phyloP scores from a whole-genome alignment of 2,329 filamentous ascomycete genomes.

The Colletotrichum filicis region DNA sequence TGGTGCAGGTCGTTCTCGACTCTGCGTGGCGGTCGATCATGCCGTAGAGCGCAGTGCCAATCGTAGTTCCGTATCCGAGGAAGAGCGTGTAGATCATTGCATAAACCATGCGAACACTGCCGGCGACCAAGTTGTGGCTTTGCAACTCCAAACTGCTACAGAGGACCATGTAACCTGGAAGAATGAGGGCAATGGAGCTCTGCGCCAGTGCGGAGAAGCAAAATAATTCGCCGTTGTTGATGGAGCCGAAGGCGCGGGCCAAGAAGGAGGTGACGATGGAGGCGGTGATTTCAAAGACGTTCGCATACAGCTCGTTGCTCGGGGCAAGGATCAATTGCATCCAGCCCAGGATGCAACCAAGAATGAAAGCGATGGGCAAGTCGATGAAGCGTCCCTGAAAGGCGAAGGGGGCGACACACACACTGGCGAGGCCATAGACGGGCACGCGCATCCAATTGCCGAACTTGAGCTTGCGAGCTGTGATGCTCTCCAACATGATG shows the following conservation, averaged over 20 bases:
- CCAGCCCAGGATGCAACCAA: conserved; percentile 79
- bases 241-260: conserved; percentile 75
- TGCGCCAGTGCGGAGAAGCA: conserved; percentile 80
- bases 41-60: conserved; percentile 69
- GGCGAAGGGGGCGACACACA: conserved; percentile 81
- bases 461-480: conserved; percentile 57
- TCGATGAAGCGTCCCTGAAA: conserved; percentile 83
- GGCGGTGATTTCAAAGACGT: conserved; percentile 64
- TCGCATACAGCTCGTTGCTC: conserved; percentile 75
- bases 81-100: conserved; percentile 77
- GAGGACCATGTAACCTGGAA: conserved; percentile 69
- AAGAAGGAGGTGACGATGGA: conserved; percentile 75
- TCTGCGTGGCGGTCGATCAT: conserved; percentile 60
- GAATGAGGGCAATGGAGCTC: conserved; percentile 79
- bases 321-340: conserved; percentile 81
- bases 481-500: conserved; percentile 66
- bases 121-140: conserved; percentile 72
- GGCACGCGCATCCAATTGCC: conserved; percentile 67
- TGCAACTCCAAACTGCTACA: conserved; percentile 70
- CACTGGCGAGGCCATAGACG: conserved; percentile 81
- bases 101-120: conserved; percentile 76
- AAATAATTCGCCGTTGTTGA: conserved; percentile 67
- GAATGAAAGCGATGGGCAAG: conserved; percentile 78
- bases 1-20: conserved; percentile 49
- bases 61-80: conserved; percentile 73